phyloP scores from a whole-genome alignment of 2,329 filamentous ascomycete species.

The Hypoxylon sp. region DNA sequence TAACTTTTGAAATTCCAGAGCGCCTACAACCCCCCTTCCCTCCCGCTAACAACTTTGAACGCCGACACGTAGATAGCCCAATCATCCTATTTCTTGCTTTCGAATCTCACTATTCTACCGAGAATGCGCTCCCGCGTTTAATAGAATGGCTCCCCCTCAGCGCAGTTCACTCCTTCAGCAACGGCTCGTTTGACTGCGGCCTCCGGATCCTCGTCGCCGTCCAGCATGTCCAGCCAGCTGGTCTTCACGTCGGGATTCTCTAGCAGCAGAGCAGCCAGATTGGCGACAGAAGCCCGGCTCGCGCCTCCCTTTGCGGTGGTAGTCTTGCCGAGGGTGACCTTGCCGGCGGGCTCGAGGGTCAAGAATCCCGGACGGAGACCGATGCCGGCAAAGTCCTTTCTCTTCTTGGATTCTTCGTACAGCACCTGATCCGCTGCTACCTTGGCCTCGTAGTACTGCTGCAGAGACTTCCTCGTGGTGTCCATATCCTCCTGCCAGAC shows the following conservation, averaged over 20 bases:
- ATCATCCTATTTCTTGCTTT: background rate
- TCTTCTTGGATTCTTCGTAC: slow-evolving; percentile 56
- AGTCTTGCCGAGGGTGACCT: slow-evolving; percentile 58
- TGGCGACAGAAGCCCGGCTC: slow-evolving; percentile 67
- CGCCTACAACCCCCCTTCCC: background rate
- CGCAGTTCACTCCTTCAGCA: slow-evolving; percentile 57
- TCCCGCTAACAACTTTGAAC: background rate
- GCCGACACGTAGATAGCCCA: background rate
- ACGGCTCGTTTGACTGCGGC: slow-evolving; percentile 59
- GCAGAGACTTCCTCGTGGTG: slow-evolving; percentile 53
- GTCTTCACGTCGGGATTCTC: slow-evolving; percentile 56
- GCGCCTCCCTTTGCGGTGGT: slow-evolving; percentile 50
- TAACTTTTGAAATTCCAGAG: background rate
- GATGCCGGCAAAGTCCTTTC: slow-evolving; percentile 56
- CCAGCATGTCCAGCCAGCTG: slow-evolving; percentile 63
- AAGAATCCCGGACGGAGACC: slow-evolving; percentile 61
- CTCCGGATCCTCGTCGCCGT: slow-evolving; percentile 59
- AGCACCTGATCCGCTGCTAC: slow-evolving; percentile 65
- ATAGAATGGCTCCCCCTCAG: slow-evolving; percentile 59
- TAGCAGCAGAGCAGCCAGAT: slow-evolving; percentile 63
- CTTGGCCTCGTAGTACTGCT: slow-evolving; percentile 67
- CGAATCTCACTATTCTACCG: background rate
- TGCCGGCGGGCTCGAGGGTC: slow-evolving; percentile 57
- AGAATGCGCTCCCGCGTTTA: slow-evolving; percentile 36
- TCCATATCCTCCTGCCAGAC: slow-evolving; percentile 54